These are phyloP conservation scores for Aspergillus taichungensis DNA, from an alignment of 495 filamentous ascomycete species.

Conservation along the genomic window DNA sequence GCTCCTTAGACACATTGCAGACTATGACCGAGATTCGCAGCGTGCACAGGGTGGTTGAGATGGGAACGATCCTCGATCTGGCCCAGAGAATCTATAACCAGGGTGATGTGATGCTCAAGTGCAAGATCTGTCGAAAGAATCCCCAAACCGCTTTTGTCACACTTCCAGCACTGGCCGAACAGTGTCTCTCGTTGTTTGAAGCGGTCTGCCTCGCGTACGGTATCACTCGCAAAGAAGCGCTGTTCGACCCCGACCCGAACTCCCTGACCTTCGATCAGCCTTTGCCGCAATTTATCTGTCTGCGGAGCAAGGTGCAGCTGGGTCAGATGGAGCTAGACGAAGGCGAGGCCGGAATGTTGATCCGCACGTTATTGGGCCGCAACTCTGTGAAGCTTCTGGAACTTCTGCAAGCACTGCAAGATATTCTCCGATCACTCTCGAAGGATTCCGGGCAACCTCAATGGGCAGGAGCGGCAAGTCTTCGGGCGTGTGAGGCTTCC, in stretches of 20 bases:
- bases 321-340: slow-evolving; percentile 26
- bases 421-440: slow-evolving; percentile 8
- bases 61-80: slow-evolving; percentile 20
- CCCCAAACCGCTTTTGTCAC: slow-evolving; percentile 15
- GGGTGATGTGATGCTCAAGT: slow-evolving; percentile 17
- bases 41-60: slow-evolving; percentile 19
- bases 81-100: slow-evolving; percentile 20
- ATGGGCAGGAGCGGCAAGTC: slow-evolving; percentile 5
- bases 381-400: slow-evolving; percentile 18
- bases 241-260: slow-evolving; percentile 20
- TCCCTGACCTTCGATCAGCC: slow-evolving; percentile 18
- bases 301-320: slow-evolving; percentile 22
- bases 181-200: slow-evolving; percentile 23
- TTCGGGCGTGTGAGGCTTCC: slow-evolving; percentile 17
- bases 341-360: slow-evolving; percentile 16
- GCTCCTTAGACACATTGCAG: slow-evolving; percentile 16
- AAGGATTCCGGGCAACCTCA: slow-evolving; percentile 9
- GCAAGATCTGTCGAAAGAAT: slow-evolving; percentile 15
- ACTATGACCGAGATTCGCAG: slow-evolving; percentile 20
- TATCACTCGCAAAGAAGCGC: slow-evolving; percentile 14
- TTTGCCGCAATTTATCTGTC: slow-evolving; percentile 18
- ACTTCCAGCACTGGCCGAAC: slow-evolving; percentile 17
- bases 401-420: slow-evolving; percentile 16
- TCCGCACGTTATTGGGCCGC: slow-evolving; percentile 18
- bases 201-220: slow-evolving; percentile 23